Base-by-base conservation (phyloP, 345 rosid species). In the Eucalyptus sp. region DNA sequence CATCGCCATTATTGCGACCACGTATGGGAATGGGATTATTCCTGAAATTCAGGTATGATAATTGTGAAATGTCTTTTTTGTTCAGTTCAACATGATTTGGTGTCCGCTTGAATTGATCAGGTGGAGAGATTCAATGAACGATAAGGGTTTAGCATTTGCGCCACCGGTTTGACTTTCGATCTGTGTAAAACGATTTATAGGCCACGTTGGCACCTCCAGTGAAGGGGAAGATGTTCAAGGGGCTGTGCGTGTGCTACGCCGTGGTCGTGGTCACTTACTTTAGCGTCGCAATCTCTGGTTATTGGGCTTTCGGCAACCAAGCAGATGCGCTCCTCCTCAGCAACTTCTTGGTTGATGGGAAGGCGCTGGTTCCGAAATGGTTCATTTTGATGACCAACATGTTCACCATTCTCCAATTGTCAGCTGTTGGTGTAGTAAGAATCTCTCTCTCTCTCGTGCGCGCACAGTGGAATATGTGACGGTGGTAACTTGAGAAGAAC, bases 181-280 rank as follows among this genome's bases (percentile, higher is more conserved):
- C 83, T 37, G 41, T 31, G 29, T 44, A 60, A 41, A 87, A 41
- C 31, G 31, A 15, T 48, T 66, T 43, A 54, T 90, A 97, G 98
- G 99, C 99, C 79, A 97, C 99, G 1, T 90, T 96, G 91, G 98
- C 96, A 7, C 90, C 98, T 8, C 99, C 98, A 7, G 95, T 95
- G 76, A 96, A 95, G 89, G 96, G 98, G 81, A 97, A 96, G 93
- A 97, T 97, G 99, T 91, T 96, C 88, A 96, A 95, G 89, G 99
- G 98, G 86, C 91, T 97, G 14, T 92, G 96, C 86, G 87, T 97
- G 76, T 96, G 99, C 87, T 97, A 96, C 80, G 25, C 88, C 0
- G 91, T 95, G 11, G 90, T 93, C 5, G 86, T 66, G 12, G 86
- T 88, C 3, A 96, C 99, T 71, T 97, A 94, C 93, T 96, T 95